Base-by-base conservation (phyloP, 2,329 filamentous ascomycete species). In the Aspergillus felis region DNA sequence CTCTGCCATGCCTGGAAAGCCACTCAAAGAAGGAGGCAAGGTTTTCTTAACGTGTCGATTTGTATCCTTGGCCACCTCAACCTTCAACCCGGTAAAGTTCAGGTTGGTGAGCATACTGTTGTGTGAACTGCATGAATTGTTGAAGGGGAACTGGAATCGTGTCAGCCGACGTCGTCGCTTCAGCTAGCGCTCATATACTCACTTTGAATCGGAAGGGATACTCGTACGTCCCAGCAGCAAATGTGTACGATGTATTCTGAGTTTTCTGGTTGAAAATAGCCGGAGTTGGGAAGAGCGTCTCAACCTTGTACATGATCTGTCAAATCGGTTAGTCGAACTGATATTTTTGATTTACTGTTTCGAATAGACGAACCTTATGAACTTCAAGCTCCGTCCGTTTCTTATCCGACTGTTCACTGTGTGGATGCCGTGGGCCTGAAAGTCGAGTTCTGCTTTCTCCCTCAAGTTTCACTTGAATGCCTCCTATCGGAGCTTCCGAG, bases 21-120 rank as follows among this genome's bases (percentile, higher is more conserved):
- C 91, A n/a, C 84, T 90, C 54, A 97, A 78, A 4, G 92, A 95
- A 0, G 94, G 94, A 4, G 94, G 94, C 10, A 99, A 80, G 0
- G 92, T 96, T 65, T 87, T 86, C 69, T 89, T 94, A 61, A 94
- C 85, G 77, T 99, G 94, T 50, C 77, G 78, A 55, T 73, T 71
- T 8, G 69, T 73, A 58, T 78, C 76, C 52, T 72, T 72, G 25
- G 74, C 74, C 61, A 79, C 72, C 57, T 80, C 78, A 4, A 80
- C 67, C 57, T 74, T 76, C 55, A 80, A 62, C 24, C 77, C 76
- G 10, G 70, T 73, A 52, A 79, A 72, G 57, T 75, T 79, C 56
- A 80, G 66, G 57, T 79, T 79, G 51, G 76, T 76, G 57, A 78
- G 69, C 68, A 78, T 69, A 61, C 71, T 78, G 53, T 78, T 78